Evolutionary conservation across 2,329 filamentous ascomycete species (phyloP).

Genomic region (Myrmaecium sp.): DNA sequence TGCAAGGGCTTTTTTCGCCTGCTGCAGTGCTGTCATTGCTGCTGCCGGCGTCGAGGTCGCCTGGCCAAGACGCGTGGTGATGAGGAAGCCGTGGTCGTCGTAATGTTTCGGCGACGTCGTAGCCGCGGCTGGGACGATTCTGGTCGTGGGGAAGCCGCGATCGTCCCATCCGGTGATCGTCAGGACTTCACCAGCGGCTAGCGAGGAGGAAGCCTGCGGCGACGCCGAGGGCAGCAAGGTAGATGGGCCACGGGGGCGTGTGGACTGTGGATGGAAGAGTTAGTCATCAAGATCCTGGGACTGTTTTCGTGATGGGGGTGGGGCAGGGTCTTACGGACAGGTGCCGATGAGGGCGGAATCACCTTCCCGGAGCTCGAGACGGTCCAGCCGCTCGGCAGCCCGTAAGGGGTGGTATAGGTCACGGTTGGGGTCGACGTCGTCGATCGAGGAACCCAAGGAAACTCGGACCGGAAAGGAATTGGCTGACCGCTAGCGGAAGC

Average conservation of each 20-base stretch:
- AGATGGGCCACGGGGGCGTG: conserved; percentile 35
- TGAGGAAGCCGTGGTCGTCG: conserved; percentile 28
- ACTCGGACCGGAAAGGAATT: conserved; percentile 51
- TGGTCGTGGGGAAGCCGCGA: conserved; percentile 32
- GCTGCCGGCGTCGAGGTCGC: too few relatives aligned
- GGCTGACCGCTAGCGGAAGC: conserved; percentile 44
- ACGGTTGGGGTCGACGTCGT: conserved; percentile 32
- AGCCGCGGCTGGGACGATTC: conserved; percentile 21
- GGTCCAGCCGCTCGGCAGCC: conserved; percentile 65
- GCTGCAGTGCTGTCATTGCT: too few relatives aligned
- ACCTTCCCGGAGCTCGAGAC: conserved; percentile 68
- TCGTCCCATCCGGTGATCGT: conserved; percentile 30
- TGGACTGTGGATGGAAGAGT: conserved; percentile 24
- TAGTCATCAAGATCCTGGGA: conserved; percentile 7
- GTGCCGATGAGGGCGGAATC: conserved; percentile 51
- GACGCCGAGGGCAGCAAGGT: conserved; percentile 31
- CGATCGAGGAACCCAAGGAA: conserved; percentile 41
- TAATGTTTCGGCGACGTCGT: conserved; percentile 23
- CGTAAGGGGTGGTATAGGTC: conserved; percentile 30
- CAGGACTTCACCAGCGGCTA: conserved; percentile 21
- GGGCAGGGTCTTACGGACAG: conserved; percentile 44
- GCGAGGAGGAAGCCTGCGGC: conserved; percentile 27
- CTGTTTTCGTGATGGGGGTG: conserved; percentile 5
- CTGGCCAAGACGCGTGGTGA: too few relatives aligned
- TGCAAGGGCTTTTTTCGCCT: too few relatives aligned